Conservation (phyloP, 2,329 filamentous ascomycete species). For the Paracorniculantispora psalliotae region DNA sequence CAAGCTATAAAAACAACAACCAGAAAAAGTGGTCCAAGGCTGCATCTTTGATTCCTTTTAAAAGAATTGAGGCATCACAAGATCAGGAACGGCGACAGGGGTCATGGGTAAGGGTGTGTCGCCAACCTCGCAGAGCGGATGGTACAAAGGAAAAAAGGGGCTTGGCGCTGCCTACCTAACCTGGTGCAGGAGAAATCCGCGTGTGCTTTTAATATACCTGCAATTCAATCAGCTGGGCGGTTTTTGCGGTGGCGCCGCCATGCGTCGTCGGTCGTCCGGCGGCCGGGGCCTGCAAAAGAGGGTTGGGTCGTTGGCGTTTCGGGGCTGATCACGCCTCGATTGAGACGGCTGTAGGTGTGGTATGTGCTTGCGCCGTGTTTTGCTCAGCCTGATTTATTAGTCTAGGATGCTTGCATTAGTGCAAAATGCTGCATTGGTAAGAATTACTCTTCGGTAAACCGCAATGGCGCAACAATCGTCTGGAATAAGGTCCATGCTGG, state of each 20-base stretch:
- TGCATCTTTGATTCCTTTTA: background rate
- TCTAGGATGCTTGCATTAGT: too few species aligned
- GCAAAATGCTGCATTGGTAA: too few species aligned
- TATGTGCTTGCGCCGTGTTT: background rate
- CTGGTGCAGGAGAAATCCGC: background rate
- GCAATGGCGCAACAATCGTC: background rate
- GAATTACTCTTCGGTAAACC: too few species aligned
- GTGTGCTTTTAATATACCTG: background rate
- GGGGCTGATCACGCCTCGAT: background rate
- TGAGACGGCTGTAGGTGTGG: background rate
- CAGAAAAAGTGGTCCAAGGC: background rate
- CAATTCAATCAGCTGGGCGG: conserved; percentile 7
- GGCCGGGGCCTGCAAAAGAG: background rate
- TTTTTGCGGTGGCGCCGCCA: conserved; percentile 2
- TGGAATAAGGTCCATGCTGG: background rate
- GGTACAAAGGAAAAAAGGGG: background rate
- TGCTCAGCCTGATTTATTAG: background rate
- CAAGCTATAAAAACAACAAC: background rate
- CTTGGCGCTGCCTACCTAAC: background rate
- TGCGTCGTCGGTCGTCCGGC: background rate
- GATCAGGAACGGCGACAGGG: conserved; percentile 11
- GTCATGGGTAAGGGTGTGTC: conserved; percentile 10
- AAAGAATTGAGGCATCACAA: conserved; percentile 10
- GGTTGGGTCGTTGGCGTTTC: conserved; percentile 1
- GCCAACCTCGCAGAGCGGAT: background rate